phyloP scores from a whole-genome alignment of 805 yeast genomes.

The Zygosaccharomyces pseudorouxii region DNA sequence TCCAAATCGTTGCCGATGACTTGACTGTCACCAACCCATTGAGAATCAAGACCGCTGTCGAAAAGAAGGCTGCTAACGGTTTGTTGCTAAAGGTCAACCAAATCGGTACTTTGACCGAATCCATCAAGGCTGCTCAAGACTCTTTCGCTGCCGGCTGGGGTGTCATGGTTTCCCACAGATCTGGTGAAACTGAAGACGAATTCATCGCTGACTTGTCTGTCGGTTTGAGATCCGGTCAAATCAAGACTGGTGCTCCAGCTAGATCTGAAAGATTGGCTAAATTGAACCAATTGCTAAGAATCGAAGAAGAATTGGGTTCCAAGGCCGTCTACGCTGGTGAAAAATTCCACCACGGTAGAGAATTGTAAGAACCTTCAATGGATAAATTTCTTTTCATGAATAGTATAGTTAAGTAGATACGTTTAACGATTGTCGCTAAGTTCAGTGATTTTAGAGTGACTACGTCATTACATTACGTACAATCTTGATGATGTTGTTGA shows the following conservation, averaged over 20 bases:
- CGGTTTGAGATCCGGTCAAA: constrained; percentile 97
- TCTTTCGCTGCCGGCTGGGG: constrained; percentile 98
- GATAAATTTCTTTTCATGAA: constrained; percentile 1
- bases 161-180: constrained; percentile 99
- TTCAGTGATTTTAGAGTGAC: not conserved
- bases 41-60: constrained; percentile 93
- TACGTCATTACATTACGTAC: too few species aligned
- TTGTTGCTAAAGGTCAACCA: constrained; percentile 97
- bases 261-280: constrained; percentile 99
- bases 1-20: constrained; percentile 97
- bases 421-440: constrained; percentile 5
- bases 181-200: constrained; percentile 99
- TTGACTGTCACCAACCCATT: constrained; percentile 97
- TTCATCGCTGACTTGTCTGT: constrained; percentile 96
- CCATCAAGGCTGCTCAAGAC: constrained; percentile 94
- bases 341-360: constrained; percentile 64
- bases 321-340: constrained; percentile 95
- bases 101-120: constrained; percentile 94
- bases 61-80: constrained; percentile 92
- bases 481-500: too few species aligned
- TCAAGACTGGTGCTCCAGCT: constrained; percentile 99
- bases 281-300: constrained; percentile 96
- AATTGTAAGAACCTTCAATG: constrained; percentile 30
- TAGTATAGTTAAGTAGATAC: constrained; percentile 5
- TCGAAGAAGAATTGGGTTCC: constrained; percentile 97